Evolutionary conservation across 345 rosid genomes (phyloP).

Genomic region (Streptanthus diversifolius): DNA sequence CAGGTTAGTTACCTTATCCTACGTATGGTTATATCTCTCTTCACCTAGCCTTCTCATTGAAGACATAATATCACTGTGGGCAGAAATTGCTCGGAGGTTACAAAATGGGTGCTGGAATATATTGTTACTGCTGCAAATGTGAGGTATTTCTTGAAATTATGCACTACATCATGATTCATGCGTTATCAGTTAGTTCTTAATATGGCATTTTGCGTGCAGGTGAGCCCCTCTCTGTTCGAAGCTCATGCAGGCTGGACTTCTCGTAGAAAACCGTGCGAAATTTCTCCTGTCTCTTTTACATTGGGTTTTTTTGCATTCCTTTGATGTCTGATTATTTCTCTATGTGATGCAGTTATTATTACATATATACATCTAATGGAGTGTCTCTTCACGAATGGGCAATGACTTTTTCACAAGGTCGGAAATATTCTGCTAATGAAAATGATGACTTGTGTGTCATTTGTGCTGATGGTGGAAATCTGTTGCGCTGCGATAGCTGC

Average conservation of each 20-base stretch:
- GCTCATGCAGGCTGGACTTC: conserved; percentile 99
- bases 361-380: conserved; percentile 95
- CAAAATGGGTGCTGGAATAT: conserved; percentile 79
- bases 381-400: conserved; percentile 98
- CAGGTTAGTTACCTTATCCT: conserved; percentile 51
- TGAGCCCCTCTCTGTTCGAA: conserved; percentile 95
- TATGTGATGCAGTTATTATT: conserved; percentile 60
- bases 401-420: conserved; percentile 71
- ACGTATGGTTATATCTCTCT: conserved; percentile 27
- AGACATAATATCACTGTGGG: conserved; percentile 36
- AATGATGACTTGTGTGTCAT: conserved; percentile 79
- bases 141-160: conserved; percentile 59
- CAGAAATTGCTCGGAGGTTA: conserved; percentile 94
- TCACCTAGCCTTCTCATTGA: conserved; percentile 27
- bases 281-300: conserved; percentile 7
- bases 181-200: conserved; percentile 7
- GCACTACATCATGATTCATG: conserved; percentile 13
- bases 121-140: conserved; percentile 80
- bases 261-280: conserved; percentile 86
- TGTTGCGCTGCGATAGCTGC: conserved; percentile 90
- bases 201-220: conserved; percentile 48
- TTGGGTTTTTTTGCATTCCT: not conserved
- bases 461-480: conserved; percentile 96
- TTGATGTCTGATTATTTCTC: conserved; percentile 18
- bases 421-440: conserved; percentile 67